Evolutionary conservation across 352 stramenopile genomes (phyloP).

Genomic region (Phytopythium aichiense): DNA sequence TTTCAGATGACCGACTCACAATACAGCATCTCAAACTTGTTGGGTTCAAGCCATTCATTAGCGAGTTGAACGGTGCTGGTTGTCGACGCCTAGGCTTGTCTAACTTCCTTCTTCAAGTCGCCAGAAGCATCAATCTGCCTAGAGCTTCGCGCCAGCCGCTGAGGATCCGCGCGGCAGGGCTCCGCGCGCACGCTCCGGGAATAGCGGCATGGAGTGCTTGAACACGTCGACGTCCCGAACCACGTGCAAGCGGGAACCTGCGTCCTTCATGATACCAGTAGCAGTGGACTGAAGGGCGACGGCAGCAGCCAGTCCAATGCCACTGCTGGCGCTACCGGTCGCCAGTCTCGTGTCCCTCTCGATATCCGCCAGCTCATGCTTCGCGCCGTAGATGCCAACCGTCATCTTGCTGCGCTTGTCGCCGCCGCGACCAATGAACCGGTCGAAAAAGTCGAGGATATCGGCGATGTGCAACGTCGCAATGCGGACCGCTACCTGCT

Average conservation of each 20-base stretch:
- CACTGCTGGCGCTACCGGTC: neutral
- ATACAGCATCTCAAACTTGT: no score
- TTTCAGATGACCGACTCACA: no score
- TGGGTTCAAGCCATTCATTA: no score
- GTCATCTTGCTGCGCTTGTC: constrained; percentile 47
- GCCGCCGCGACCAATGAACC: constrained; percentile 31
- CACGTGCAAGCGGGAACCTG: constrained; percentile 12
- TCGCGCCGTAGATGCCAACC: constrained; percentile 44
- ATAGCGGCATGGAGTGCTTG: constrained; percentile 64
- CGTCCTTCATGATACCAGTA: neutral
- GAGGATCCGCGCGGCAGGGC: neutral
- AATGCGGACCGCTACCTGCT: constrained; percentile 48
- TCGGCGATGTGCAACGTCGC: constrained; percentile 38
- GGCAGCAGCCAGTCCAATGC: constrained; percentile 22
- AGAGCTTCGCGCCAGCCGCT: constrained; percentile 12
- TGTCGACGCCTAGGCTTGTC: neutral
- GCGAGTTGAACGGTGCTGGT: neutral
- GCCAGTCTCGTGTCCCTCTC: constrained; percentile 1
- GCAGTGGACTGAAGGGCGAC: constrained; percentile 30
- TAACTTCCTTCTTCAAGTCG: neutral
- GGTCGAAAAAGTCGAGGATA: constrained; percentile 61
- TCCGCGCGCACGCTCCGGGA: constrained; percentile 41
- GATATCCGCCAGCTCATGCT: constrained; percentile 39
- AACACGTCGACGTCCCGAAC: constrained; percentile 54
- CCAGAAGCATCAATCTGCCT: neutral